Base-by-base conservation (phyloP, 768 basidiomycete species). In the Cytidiella melzeri region DNA sequence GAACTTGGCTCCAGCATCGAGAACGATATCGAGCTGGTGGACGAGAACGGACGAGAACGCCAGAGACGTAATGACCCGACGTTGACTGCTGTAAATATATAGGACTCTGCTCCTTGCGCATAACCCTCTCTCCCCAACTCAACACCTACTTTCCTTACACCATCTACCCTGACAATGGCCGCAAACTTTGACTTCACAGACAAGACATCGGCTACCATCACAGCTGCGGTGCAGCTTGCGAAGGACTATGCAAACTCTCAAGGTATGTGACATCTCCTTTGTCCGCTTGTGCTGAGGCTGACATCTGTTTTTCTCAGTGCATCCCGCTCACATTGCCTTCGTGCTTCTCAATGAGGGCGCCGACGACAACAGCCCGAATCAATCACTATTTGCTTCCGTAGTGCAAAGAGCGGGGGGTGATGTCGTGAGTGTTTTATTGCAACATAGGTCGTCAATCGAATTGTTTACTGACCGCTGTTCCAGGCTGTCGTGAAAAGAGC, bases 321-420 rank as follows among this genome's bases (percentile, higher is more conserved):
- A 84, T 40, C 94, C 95, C 21, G 81, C 77, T 0, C 95, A 98
- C 65, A 65, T 98, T 11, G 90, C 84, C 0, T 84, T 81, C 36
- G 84, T 79, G 3, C 76, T 98, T 37, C 74, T 95, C 53, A 86
- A 89, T 50, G 90, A 92, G 56, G 71, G 71, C 3, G 64, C 69
- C 27, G 64, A 66, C 36, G 64, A 69, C 4, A 71, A 57, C 63
- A 37, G 47, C 60, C 41, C 61, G 6, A 65, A 67, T 36, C 68
- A 72, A 34, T 81, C 88, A 10, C 73, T 96, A 13, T 89, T 97
- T 59, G 69, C 77, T 3, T 83, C 84, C 4, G 84, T 90, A 2
- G 76, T 94, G 28, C 78, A 85, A 52, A 81, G 83, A 62, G 87
- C 88, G 19, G 93, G 94, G 3, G 92, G 88, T 23, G 92, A 94